Base-by-base conservation (phyloP, 257 asterid species). In the Solanum habrochaites region DNA sequence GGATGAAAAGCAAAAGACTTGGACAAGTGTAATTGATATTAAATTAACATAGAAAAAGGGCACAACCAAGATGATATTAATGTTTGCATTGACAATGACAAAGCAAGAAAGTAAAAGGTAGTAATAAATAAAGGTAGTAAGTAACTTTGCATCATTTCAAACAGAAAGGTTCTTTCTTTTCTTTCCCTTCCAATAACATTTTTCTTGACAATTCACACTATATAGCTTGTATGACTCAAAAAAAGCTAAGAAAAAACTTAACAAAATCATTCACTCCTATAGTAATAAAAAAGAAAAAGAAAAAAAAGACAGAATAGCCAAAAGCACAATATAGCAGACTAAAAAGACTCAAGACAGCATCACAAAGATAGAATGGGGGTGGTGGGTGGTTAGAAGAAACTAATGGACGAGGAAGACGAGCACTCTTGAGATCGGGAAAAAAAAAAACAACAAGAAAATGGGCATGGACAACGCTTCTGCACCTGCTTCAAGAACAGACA, bases 391-490 rank as follows among this genome's bases (percentile, higher is more conserved):
- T 91, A 90, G 90, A 86, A 85, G 62, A 75, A 75, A 77, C 83
- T 56, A 67, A 77, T 72, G 81, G 85, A 83, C 56, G 86, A 75
- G 49, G 35, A 58, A 86, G 29, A 47, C 62, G 82, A 86, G 85
- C 18, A 60, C 69, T 81, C 69, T 80, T 21, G 90, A 85, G 49
- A 69, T 73, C 78, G 64, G 11, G 13, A 66, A 72, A 58, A 66
- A 66, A 66, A 29, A 21, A 73, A 64, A 3, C 1, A n/a, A 83
- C 20, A 80, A 62, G 40, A 83, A 70, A 70, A 70, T 87, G 77
- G 73, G 78, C 83, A 82, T 91, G 96, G 90, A 93, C 98, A 94
- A 94, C 97, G 93, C 99, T 94, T 96, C 98, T 45, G 98, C 92
- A 49, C 98, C 98, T 89, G 92, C 93, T 90, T 78, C 93, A 85